phyloP scores from a whole-genome alignment of 1,284 basidiomycete species.

The Coniferiporia weirii region DNA sequence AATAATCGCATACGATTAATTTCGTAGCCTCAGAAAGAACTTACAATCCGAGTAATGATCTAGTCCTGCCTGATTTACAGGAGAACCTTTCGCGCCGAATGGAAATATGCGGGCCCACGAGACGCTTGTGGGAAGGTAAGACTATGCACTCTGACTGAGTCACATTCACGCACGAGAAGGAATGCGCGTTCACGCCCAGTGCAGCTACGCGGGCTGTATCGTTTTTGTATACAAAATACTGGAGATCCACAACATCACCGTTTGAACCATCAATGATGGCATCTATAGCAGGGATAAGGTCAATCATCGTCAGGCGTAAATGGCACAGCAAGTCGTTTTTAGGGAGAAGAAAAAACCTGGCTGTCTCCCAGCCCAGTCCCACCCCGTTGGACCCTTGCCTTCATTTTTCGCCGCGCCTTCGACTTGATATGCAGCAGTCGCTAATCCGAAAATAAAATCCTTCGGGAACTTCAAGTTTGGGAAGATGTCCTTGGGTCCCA shows the following conservation, averaged over 20 bases:
- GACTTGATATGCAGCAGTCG: constrained; percentile 44
- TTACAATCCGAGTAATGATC: constrained; percentile 44
- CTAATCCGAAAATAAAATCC: constrained; percentile 43
- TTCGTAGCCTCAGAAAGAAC: constrained; percentile 9
- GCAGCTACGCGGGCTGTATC: constrained; percentile 41
- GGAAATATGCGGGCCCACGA: constrained; percentile 47
- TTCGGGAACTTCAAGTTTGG: constrained; percentile 37
- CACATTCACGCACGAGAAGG: constrained; percentile 37
- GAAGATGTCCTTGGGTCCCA: constrained; percentile 36
- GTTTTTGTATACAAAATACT: constrained; percentile 45
- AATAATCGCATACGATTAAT: no score
- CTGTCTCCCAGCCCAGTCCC: constrained; percentile 45
- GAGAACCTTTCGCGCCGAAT: constrained; percentile 41
- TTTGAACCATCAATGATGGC: constrained; percentile 11
- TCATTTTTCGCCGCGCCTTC: constrained; percentile 44
- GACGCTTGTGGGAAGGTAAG: constrained; percentile 27
- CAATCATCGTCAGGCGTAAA: constrained; percentile 18
- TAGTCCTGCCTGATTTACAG: constrained; percentile 39
- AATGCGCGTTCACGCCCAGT: constrained; percentile 42
- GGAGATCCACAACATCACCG: constrained; percentile 39
- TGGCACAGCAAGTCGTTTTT: neutral
- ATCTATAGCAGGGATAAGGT: constrained; percentile 23
- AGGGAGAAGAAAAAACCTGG: constrained; percentile 22
- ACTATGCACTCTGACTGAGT: neutral
- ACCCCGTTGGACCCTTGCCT: constrained; percentile 42